Conservation (phyloP, 805 yeast genomes). For the Candida vaughaniae region DNA sequence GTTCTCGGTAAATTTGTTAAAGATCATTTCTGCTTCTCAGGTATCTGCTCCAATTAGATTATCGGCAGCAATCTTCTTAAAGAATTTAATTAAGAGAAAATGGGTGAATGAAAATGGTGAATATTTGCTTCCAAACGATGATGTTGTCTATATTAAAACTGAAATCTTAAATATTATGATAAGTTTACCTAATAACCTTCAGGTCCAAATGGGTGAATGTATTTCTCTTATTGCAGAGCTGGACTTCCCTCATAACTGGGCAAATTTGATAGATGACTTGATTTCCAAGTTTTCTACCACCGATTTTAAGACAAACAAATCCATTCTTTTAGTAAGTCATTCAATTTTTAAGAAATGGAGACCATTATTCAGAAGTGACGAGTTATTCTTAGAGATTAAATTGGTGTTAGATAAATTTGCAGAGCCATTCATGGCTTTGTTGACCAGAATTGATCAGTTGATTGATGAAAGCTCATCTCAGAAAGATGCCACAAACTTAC, state of each 20-base stretch:
- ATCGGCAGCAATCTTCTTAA: conserved; percentile 89
- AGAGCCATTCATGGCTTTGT: conserved; percentile 70
- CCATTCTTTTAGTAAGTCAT: conserved; percentile 89
- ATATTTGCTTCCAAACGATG: conserved; percentile 58
- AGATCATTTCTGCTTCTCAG: conserved; percentile 66
- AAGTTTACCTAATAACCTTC: conserved; percentile 71
- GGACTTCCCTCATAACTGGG: conserved; percentile 94
- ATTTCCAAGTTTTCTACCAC: conserved; percentile 60
- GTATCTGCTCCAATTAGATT: conserved; percentile 60
- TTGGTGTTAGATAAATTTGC: conserved; percentile 83
- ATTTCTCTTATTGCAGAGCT: conserved; percentile 90
- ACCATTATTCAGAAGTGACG: conserved; percentile 89
- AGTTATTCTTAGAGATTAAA: conserved; percentile 80
- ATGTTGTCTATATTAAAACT: conserved; percentile 64
- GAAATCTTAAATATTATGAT: conserved; percentile 90
- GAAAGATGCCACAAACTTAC: conserved; percentile 46
- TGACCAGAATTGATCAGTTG: conserved; percentile 63
- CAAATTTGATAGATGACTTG: conserved; percentile 68
- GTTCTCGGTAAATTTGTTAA: conserved; percentile 72
- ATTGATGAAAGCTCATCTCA: conserved; percentile 43
- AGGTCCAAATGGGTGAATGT: conserved; percentile 93
- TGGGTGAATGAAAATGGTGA: conserved; percentile 93
- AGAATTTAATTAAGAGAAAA: conserved; percentile 76
- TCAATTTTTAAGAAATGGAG: conserved; percentile 97
- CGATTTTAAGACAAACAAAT: conserved; percentile 76